Evolutionary conservation across 129 eudicot genomes (phyloP).

Genomic region (Centella asiatica): DNA sequence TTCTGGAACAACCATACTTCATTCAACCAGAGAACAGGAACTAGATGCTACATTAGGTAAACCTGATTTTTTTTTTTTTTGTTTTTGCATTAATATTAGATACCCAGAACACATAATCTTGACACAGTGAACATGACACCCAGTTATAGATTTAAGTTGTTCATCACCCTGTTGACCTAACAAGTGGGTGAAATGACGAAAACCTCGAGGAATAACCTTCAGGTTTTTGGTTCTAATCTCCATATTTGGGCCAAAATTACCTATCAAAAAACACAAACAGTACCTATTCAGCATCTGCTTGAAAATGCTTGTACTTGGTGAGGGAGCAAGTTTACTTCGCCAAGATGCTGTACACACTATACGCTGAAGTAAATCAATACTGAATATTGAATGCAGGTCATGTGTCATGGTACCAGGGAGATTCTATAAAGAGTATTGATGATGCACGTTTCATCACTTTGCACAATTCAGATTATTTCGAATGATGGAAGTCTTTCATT

Average conservation of each 20-base stretch:
- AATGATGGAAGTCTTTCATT: constrained; percentile 17
- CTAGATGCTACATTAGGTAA: constrained; percentile 53
- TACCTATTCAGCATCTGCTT: not conserved
- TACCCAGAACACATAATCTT: too few species aligned
- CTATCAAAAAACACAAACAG: too few species aligned
- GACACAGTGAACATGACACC: too few species aligned
- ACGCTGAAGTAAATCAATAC: not conserved
- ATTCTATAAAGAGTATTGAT: constrained; percentile 36
- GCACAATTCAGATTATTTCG: constrained; percentile 56
- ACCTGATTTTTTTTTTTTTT: not conserved
- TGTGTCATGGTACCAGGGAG: constrained; percentile 60
- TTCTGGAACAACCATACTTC: constrained; percentile 93
- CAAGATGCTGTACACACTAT: not conserved
- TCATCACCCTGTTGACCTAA: too few species aligned
- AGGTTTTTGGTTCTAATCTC: not conserved
- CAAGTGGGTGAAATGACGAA: too few species aligned
- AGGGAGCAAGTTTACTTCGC: not conserved
- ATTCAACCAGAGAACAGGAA: constrained; percentile 87
- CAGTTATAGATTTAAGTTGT: too few species aligned
- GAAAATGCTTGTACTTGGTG: not conserved
- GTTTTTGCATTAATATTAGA: not conserved
- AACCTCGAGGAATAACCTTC: too few species aligned
- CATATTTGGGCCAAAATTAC: not conserved
- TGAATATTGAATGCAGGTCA: constrained; percentile 39
- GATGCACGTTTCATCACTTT: constrained; percentile 58